These are phyloP conservation scores for Pestalotiopsis sp. DNA, from an alignment of 2,329 filamentous ascomycete species.

Conservation along the genomic window DNA sequence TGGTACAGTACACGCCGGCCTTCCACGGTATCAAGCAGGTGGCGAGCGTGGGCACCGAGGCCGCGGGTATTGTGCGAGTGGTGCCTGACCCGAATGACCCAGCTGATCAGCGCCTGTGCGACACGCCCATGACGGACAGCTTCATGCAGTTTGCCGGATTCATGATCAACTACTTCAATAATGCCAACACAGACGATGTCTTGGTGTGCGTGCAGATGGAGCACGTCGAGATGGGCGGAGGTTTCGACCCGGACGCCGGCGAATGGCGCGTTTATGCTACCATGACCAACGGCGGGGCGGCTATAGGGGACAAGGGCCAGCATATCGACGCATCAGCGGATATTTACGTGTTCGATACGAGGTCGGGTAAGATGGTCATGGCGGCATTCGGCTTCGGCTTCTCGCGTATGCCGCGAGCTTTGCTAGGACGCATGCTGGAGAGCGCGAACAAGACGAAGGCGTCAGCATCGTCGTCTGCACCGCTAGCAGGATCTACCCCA, in stretches of 20 bases:
- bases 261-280: conserved; percentile 21
- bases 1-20: conserved; percentile 30
- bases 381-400: conserved; percentile 19
- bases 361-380: conserved; percentile 23
- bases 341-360: conserved; percentile 21
- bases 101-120: conserved; percentile 18
- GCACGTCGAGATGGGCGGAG: conserved; percentile 25
- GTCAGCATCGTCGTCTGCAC: too few relatives aligned
- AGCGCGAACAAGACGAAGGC: conserved; percentile 15
- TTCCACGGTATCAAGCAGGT: conserved; percentile 30
- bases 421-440: conserved; percentile 18
- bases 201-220: conserved; percentile 26
- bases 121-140: conserved; percentile 22
- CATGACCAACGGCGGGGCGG: conserved; percentile 19
- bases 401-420: conserved; percentile 14
- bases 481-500: neutral
- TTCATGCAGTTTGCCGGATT: conserved; percentile 25
- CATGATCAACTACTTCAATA: conserved; percentile 20
- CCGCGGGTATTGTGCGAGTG: conserved; percentile 22
- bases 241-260: conserved; percentile 21
- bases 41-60: conserved; percentile 22
- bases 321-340: conserved; percentile 13
- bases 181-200: conserved; percentile 24
- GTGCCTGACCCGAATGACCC: conserved; percentile 9
- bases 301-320: neutral